phyloP scores from a whole-genome alignment of 2,329 filamentous ascomycete genomes.

The Hortaea sp. region DNA sequence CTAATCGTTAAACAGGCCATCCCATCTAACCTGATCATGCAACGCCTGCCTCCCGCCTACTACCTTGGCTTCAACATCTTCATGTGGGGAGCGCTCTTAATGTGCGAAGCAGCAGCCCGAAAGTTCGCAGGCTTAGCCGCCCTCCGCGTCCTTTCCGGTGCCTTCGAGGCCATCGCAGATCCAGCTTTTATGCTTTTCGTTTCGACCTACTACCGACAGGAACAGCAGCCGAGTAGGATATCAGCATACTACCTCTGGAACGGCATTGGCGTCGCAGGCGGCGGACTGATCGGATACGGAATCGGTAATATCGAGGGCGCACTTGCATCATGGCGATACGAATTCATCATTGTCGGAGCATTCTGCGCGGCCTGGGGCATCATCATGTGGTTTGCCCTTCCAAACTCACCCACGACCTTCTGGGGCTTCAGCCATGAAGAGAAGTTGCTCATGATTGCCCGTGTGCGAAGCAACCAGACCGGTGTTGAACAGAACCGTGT shows the following conservation, averaged over 20 bases:
- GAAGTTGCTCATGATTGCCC: slow-evolving; percentile 45
- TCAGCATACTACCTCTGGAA: slow-evolving; percentile 39
- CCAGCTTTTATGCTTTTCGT: slow-evolving; percentile 56
- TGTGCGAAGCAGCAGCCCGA: slow-evolving; percentile 23
- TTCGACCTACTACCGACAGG: slow-evolving; percentile 55
- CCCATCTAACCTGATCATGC: slow-evolving; percentile 45
- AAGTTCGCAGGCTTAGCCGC: slow-evolving; percentile 47
- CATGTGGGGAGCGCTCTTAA: slow-evolving; percentile 33
- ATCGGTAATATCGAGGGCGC: slow-evolving; percentile 50
- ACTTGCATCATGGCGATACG: slow-evolving; percentile 53
- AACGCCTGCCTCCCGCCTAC: slow-evolving; percentile 41
- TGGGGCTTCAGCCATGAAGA: slow-evolving; percentile 42
- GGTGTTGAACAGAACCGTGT: slow-evolving; percentile 45
- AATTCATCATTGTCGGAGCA: slow-evolving; percentile 53
- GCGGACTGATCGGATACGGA: slow-evolving; percentile 47
- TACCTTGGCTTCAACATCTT: slow-evolving; percentile 40
- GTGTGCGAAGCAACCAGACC: slow-evolving; percentile 48
- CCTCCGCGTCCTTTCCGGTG: slow-evolving; percentile 47
- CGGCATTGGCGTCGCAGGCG: slow-evolving; percentile 49
- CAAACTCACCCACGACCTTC: slow-evolving; percentile 42
- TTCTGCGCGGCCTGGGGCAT: slow-evolving; percentile 52
- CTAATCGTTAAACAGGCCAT: background rate
- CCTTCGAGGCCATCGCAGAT: slow-evolving; percentile 48
- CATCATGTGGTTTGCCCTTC: slow-evolving; percentile 33
- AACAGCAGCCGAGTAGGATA: slow-evolving; percentile 52